Base-by-base conservation (phyloP, 441 rosid genomes). In the Aquilaria agallochum region DNA sequence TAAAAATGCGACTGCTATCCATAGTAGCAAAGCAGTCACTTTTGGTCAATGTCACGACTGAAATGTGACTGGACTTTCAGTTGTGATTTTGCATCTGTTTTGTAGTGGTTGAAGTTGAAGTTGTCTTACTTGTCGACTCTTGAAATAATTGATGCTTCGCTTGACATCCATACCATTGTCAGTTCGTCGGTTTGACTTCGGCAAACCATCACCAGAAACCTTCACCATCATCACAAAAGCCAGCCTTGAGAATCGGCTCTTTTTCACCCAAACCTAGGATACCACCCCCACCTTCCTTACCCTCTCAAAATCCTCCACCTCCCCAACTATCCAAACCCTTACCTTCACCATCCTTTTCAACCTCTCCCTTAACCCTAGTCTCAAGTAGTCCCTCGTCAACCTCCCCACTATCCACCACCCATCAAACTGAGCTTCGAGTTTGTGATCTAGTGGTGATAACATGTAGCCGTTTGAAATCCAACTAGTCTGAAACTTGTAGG, bases 331-430 rank as follows among this genome's bases (percentile, higher is more conserved):
- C 60, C 77, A 66, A 55, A 47, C 61, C 34, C 80, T 79, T 10
- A 69, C 89, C 0, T 34, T 83, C 11, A 69, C 87, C 33, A 54
- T 78, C 55, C 87, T 81, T 31, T 78, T 83, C 69, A 80, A 80
- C 67, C 84, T 86, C 70, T 86, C 86, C 59, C 58, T 86, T 31
- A 86, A 81, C 51, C 92, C 80, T 4, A 83, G 81, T 10, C 68
- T 81, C 10, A 82, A 83, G 66, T 71, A 9, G 8, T 15, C 77
- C 51, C 82, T 83, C 1, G 80, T 87, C 0, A 75, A 73, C 5
- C 65, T 78, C 72, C 84, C 69, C 63, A 78, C 80, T 56, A 75
- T 86, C 33, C 32, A 49, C 36, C 75, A 11, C 58, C 86, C 20
- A 20, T 20, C 20, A 20, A 20, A 20, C 20, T 20, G 1, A 20